Base-by-base conservation (phyloP, 192 early-diverging fungal species). In the Radiomyces spectabilis region DNA sequence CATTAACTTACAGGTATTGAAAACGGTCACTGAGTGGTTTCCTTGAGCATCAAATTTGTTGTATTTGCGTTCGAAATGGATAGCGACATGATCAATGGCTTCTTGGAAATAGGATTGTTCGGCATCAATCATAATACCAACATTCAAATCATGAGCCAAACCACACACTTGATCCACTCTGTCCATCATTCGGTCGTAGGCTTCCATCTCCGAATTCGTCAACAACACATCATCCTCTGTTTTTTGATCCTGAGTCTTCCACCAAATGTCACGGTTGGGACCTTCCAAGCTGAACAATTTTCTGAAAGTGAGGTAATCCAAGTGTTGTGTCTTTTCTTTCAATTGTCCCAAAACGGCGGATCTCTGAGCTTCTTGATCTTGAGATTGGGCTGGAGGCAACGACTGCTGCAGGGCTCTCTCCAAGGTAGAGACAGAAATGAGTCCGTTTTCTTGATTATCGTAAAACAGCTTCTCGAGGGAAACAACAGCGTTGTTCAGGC, bases 71-170 rank as follows among this genome's bases (percentile, higher is more conserved):
- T 80, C 78, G 34, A 98, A 65, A 15, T 74, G 71, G 25, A 91
- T 66, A 8, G 86, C 86, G 1, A 92, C 74, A 55, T 84, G 81
- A 42, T 98, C 92, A 66, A 98, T 91, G 30, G 89, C 86, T 1
- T 86, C 79, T 73, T 95, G 95, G 77, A 93, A 93, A 70, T 94
- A 91, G 10, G 85, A 76, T 69, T 93, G 91, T 66, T 98, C 95
- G 45, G 95, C 95, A 51, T 98, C 95, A 7, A 98, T 71, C 77
- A 94, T 85, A 24, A 94, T 60, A 8, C 85, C 75, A n/a, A 92
- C 88, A 37, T 80, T 66, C 18, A 66, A 61, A 29, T 69, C 54
- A 13, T 65, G 55, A 6, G 92, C 91, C 56, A 83, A 72, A n/a
- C 78, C 70, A 46, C 75, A 78, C 0, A 97, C 62, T 5, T 61